Evolutionary conservation across 345 rosid species (phyloP), one percentile per base, ranked within the genome.

Genomic region (Salix arbutifolia): DNA sequence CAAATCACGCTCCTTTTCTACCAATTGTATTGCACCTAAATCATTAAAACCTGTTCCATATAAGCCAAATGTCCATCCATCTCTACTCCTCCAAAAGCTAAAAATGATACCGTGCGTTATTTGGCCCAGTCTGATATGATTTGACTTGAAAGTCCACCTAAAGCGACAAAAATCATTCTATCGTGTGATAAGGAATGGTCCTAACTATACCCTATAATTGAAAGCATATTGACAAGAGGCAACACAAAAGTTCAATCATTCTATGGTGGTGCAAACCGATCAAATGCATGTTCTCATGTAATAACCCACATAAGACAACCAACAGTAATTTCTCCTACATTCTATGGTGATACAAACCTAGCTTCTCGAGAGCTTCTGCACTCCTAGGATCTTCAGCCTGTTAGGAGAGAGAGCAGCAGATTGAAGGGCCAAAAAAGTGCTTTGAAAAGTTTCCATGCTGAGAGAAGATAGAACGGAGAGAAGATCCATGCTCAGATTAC

Each of bases 121-220:
- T 67, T 73, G 72, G 62, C 73, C 68, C 76, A 75, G 74, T 79
- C 76, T 28, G 70, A 48, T 53, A 69, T 11, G 74, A 19, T 74
- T 62, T 28, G 73, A 42, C 35, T 23, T 60, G 46, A 37, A 65
- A 70, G 38, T 67, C 72, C 60, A 65, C 60, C 37, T 17, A 70
- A 62, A 67, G 68, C 67, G 13, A 75, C 61, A 37, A 35, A 60
- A 19, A 71, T 25, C 17, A 9, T 7, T 31, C 35, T 18, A 68
- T 56, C 30, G 58, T 40, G 37, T 35, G 60, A 23, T 58, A 16
- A 8, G 53, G 37, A 23, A 76, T 77, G 52, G 64, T 62, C 64
- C 75, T 23, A 13, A 28, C 11, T 66, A 13, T 48, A 62, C 37
- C 38, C 64, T 69, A 69, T 58, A 44, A 38, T 38, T 2, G 23